These are phyloP conservation scores for Fusarium subglutinans DNA, from an alignment of 2,329 filamentous ascomycete genomes.

Conservation along the genomic window DNA sequence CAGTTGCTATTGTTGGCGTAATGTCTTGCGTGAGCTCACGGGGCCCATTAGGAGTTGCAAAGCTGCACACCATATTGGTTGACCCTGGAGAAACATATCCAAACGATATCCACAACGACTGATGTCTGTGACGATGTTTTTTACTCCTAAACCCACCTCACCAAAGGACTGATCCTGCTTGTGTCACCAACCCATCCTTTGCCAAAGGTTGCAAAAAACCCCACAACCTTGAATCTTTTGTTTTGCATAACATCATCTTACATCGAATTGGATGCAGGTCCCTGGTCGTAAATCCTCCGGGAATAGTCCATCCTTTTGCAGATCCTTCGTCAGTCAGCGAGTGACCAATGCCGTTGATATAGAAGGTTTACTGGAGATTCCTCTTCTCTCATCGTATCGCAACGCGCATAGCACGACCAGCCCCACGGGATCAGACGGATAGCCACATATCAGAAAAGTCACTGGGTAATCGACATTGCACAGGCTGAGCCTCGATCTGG, in stretches of 20 bases:
- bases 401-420: neutral
- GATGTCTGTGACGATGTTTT: slow-evolving; percentile 10
- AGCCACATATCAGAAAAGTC: slow-evolving; percentile 34
- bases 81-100: neutral
- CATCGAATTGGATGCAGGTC: slow-evolving; percentile 32
- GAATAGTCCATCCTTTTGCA: slow-evolving; percentile 22
- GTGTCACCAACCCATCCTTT: slow-evolving; percentile 12
- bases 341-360: slow-evolving; percentile 12
- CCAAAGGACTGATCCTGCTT: slow-evolving; percentile 24
- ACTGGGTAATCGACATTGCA: slow-evolving; percentile 21
- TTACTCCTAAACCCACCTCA: neutral
- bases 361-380: slow-evolving; percentile 21
- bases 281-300: slow-evolving; percentile 34
- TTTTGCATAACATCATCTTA: slow-evolving; percentile 23
- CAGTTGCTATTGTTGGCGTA: neutral
- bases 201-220: slow-evolving; percentile 13
- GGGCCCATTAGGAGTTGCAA: neutral
- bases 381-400: slow-evolving; percentile 12
- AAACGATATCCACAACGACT: slow-evolving; percentile 24
- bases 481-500: slow-evolving; percentile 6
- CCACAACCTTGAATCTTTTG: slow-evolving; percentile 20
- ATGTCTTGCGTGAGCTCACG: neutral
- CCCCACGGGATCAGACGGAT: slow-evolving; percentile 31
- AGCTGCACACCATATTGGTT: slow-evolving; percentile 1
- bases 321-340: slow-evolving; percentile 23